Conservation (phyloP, 371 early-diverging fungal species). For the Apophysomyces elegans region DNA sequence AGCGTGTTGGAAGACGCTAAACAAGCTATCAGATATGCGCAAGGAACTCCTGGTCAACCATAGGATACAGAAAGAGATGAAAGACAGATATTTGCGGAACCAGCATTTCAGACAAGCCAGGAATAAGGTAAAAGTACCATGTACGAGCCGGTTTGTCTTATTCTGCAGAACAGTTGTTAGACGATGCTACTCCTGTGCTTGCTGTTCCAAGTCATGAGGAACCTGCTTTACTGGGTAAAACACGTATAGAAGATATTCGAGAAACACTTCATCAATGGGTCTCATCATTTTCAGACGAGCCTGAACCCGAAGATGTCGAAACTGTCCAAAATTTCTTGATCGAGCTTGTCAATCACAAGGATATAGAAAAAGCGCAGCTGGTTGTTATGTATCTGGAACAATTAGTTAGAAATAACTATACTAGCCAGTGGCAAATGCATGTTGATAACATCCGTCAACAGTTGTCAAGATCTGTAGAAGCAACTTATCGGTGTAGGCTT, state of each 20-base stretch:
- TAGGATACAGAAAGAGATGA: slow-evolving; percentile 14
- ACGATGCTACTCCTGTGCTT: background rate
- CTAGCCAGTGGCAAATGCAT: background rate
- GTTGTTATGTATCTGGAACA: slow-evolving; percentile 31
- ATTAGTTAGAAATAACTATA: slow-evolving; percentile 10
- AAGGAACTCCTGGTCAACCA: slow-evolving; percentile 21
- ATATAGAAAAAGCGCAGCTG: slow-evolving; percentile 41
- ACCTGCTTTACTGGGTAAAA: slow-evolving; percentile 35
- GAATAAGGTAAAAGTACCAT: slow-evolving; percentile 10
- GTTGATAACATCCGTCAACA: slow-evolving; percentile 1
- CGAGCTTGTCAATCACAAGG: slow-evolving; percentile 28
- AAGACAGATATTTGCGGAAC: slow-evolving; percentile 11
- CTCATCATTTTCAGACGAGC: slow-evolving; percentile 19
- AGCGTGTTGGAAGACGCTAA: too few relatives aligned
- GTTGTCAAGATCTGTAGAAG: slow-evolving; percentile 1
- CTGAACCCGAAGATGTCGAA: slow-evolving; percentile 45
- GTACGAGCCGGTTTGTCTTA: background rate
- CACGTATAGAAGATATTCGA: slow-evolving; percentile 31
- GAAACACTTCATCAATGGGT: slow-evolving; percentile 36
- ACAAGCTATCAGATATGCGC: slow-evolving; percentile 19
- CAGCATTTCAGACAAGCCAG: slow-evolving; percentile 20
- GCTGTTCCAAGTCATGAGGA: slow-evolving; percentile 10
- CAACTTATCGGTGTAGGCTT: background rate
- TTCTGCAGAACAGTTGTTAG: background rate
- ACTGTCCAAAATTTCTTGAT: slow-evolving; percentile 30